These are phyloP conservation scores for Coemansia sp. DNA, from an alignment of 192 early-diverging fungal species.

Conservation along the genomic window DNA sequence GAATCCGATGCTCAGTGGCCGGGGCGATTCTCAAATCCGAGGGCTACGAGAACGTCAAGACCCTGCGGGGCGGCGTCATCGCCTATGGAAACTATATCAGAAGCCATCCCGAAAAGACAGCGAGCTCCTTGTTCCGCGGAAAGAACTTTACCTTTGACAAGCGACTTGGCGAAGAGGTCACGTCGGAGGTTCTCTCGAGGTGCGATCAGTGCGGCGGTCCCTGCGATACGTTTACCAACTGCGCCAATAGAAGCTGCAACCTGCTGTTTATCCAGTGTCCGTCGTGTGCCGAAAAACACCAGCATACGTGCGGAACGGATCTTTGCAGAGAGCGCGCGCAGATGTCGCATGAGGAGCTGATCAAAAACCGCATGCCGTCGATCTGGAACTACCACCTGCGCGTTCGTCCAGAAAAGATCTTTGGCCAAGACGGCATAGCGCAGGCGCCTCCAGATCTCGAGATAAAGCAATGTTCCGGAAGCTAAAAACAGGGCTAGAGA, in stretches of 20 bases:
- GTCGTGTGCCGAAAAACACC: conserved; percentile 48
- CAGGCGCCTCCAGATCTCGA: conserved; percentile 3
- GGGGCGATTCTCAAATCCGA: conserved; percentile 67
- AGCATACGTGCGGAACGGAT: conserved; percentile 37
- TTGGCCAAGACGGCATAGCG: conserved; percentile 31
- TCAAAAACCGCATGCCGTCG: conserved; percentile 32
- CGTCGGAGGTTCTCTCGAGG: conserved; percentile 60
- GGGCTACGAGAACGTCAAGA: conserved; percentile 65
- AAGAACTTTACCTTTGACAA: conserved; percentile 84
- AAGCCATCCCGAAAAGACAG: conserved; percentile 20
- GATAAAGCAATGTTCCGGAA: neutral
- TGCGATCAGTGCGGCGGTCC: conserved; percentile 69
- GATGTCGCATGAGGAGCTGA: conserved; percentile 43
- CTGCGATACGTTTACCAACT: conserved; percentile 67
- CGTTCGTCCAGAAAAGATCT: conserved; percentile 41
- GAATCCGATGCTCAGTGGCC: conserved; percentile 79
- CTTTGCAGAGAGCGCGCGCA: conserved; percentile 34
- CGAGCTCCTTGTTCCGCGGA: conserved; percentile 62
- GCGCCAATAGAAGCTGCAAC: conserved; percentile 69
- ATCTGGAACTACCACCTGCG: conserved; percentile 41
- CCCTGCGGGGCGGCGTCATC: conserved; percentile 70
- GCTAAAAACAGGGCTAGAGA: too few relatives aligned
- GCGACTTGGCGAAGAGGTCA: conserved; percentile 65
- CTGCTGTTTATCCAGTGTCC: conserved; percentile 69
- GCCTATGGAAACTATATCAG: conserved; percentile 68